Base-by-base conservation (phyloP, 73 alveolate species). In the Durusdinium trenchii region DNA sequence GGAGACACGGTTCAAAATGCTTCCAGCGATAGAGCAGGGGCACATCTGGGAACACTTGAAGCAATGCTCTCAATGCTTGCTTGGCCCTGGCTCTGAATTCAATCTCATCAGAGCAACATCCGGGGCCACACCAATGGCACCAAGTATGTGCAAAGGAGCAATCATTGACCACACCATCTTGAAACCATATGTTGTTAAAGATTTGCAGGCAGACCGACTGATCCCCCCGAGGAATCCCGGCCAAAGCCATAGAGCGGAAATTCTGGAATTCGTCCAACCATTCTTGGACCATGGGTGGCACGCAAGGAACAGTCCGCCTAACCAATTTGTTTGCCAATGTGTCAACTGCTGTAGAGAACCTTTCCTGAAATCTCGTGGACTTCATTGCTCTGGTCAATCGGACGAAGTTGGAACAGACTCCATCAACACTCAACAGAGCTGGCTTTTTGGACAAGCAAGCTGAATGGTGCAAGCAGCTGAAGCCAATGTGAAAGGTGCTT, bases 311-410 rank as follows among this genome's bases (percentile, higher is more conserved):
- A 38, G 62, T 67, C 67, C 95, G 78, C 32, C 95, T 57, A 38
- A 61, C 85, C 48, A 61, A 46, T 16, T 50, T 7, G 20, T 38
- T 26, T 6, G 95, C 82, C 16, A 87, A 18, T 18, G 7, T 16
- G 46, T 60, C 48, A 48, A 87, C 23, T 1, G 83, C 95, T 5
- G 38, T 46, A 3, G 40, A 62, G 43, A 87, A 87, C 32, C 40
- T 57, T 40, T 67, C 84, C 38, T 87, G 95, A 46, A 87, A 87
- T 40, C 62, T 87, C 35, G 69, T 35, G 1, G 85, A 46, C 32
- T 67, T n/a, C 95, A 87, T 87, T 2, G 95, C 95, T 30, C 95
- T 30, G 30, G 95, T 87, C 95, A 87, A 18, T 16, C 95, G 75
- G n/a, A 87, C 95, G 85, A 87, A 61, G 45, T 46, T 67, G 35